Percentiles rank a stretch among this genome's conserved stretches.
Evolutionary conservation across 352 stramenopile genomes (phyloP).

Genomic region (Phytophthora sansomeana): DNA sequence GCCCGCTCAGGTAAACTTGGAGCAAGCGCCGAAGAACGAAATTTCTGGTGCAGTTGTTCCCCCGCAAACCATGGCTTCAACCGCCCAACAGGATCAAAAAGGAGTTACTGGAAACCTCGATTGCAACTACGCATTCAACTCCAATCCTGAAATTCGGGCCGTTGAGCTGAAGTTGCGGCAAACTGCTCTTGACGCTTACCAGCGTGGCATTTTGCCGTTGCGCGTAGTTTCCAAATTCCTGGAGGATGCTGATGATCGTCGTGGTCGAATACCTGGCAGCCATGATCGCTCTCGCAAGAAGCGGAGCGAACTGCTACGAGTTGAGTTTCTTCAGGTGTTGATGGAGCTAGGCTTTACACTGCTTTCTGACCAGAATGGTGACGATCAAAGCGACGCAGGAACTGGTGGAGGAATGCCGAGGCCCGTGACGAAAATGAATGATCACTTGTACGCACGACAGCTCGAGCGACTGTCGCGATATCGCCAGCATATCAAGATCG

Average conservation of each 20-base stretch:
- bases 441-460: slow-evolving; percentile 84
- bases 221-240: slow-evolving; percentile 77
- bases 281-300: slow-evolving; percentile 14
- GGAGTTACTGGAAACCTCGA: slow-evolving; percentile 35
- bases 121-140: slow-evolving; percentile 86
- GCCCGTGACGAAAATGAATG: slow-evolving; percentile 58
- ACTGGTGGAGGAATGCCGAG: slow-evolving; percentile 17
- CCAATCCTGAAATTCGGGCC: slow-evolving; percentile 79
- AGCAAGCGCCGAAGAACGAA: neutral
- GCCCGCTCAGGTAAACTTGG: neutral
- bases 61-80: neutral
- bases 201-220: slow-evolving; percentile 74
- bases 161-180: slow-evolving; percentile 89
- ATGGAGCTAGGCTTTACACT: slow-evolving; percentile 93
- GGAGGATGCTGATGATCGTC: slow-evolving; percentile 47
- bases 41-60: neutral
- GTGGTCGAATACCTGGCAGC: slow-evolving; percentile 22
- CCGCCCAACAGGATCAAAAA: neutral
- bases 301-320: slow-evolving; percentile 68
- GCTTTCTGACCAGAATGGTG: slow-evolving; percentile 49
- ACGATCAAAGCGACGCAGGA: slow-evolving; percentile 33
- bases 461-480: slow-evolving; percentile 78
- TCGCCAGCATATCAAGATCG: slow-evolving; percentile 55
- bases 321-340: slow-evolving; percentile 93
- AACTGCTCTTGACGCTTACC: slow-evolving; percentile 72